These are phyloP conservation scores for Arthrinium phaeospermum DNA, from an alignment of 2,329 filamentous ascomycete species.

Conservation along the genomic window DNA sequence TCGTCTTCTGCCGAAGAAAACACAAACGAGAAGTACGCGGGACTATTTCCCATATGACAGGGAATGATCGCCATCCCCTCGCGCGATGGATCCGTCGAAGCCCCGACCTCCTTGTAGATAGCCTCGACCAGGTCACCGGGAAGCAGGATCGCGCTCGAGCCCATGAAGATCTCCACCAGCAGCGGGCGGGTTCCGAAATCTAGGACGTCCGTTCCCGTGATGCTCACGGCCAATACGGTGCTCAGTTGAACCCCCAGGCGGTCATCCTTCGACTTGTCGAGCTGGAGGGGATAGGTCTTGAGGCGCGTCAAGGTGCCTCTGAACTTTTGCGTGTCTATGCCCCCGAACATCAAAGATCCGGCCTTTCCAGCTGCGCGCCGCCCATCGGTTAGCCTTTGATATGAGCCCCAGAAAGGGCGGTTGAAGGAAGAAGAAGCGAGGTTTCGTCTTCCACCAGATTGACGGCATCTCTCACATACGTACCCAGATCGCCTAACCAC, in stretches of 20 bases:
- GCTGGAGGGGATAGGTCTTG: neutral
- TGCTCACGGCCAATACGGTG: neutral
- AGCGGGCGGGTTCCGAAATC: neutral
- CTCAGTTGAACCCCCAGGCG: neutral
- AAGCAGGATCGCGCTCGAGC: neutral
- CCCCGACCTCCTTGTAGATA: neutral
- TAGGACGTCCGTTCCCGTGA: neutral
- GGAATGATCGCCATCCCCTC: neutral
- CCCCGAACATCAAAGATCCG: neutral
- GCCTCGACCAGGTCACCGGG: neutral
- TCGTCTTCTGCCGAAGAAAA: neutral
- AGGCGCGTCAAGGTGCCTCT: neutral
- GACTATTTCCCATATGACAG: neutral
- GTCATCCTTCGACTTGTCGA: neutral
- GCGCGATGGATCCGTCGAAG: neutral
- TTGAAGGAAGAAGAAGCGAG: neutral
- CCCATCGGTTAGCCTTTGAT: neutral
- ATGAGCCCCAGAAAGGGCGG: neutral
- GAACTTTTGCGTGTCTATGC: neutral
- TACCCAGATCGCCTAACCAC: neutral
- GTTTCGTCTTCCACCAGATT: neutral
- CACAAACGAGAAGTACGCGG: neutral
- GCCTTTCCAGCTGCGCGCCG: neutral
- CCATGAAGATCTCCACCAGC: neutral
- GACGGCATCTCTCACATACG: neutral